Conservation (phyloP, 2,329 filamentous ascomycete genomes). For the Colletotrichum sp. region DNA sequence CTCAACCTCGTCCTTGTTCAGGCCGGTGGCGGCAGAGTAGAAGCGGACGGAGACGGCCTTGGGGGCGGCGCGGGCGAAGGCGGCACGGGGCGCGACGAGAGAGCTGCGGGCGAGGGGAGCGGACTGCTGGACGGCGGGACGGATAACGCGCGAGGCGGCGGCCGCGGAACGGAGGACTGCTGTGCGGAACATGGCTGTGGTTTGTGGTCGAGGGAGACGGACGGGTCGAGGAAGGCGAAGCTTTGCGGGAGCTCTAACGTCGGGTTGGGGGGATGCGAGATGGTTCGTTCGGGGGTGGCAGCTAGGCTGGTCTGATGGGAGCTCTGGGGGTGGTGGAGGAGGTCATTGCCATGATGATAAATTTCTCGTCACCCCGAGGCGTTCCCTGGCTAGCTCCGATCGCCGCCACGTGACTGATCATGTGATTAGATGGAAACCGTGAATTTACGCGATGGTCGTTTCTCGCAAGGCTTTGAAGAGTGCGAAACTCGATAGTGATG, state of each 20-base stretch:
- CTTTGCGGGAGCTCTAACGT: not conserved
- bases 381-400: conserved; percentile 13
- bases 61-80: conserved; percentile 62
- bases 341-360: conserved; percentile 21
- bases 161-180: conserved; percentile 81
- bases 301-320: conserved; percentile 6
- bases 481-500: fast-evolving
- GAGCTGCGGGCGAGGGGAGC: conserved; percentile 49
- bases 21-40: conserved; percentile 83
- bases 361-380: conserved; percentile 24
- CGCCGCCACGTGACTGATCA: conserved; percentile 11
- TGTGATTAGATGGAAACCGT: not conserved
- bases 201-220: conserved; percentile 13
- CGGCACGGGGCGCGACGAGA: conserved; percentile 64
- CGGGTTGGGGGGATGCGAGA: not conserved
- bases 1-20: conserved; percentile 85
- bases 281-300: not conserved
- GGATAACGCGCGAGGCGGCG: conserved; percentile 54
- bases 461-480: not conserved
- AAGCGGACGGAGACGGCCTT: conserved; percentile 72
- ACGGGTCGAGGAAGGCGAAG: not conserved
- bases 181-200: conserved; percentile 82
- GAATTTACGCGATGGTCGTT: not conserved
- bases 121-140: conserved; percentile 62
- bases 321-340: conserved; percentile 12